These are phyloP conservation scores for Orobanche coerulescens DNA, from an alignment of 257 asterid species.

Conservation along the genomic window DNA sequence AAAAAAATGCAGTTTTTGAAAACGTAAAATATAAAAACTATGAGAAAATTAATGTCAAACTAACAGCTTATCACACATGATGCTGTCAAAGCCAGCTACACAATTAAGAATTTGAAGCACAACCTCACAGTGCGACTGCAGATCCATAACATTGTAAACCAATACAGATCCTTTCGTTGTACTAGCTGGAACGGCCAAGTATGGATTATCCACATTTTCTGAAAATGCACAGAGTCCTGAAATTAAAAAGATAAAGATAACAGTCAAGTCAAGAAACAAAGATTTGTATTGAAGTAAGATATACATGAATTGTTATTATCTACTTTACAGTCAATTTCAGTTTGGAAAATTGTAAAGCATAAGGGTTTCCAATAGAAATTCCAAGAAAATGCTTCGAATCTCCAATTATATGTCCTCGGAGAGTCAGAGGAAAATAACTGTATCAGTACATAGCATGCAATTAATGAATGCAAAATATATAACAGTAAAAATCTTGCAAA, in stretches of 20 bases:
- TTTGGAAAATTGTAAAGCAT: too few species aligned
- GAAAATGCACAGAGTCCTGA: slow-evolving; percentile 93
- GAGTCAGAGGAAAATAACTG: background rate
- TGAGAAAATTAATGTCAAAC: slow-evolving; percentile 8
- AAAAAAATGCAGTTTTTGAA: background rate
- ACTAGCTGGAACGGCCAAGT: slow-evolving; percentile 92
- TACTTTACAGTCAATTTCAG: too few species aligned
- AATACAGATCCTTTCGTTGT: slow-evolving; percentile 70
- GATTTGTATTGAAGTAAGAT: too few species aligned
- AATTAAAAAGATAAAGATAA: slow-evolving; percentile 19
- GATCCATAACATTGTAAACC: slow-evolving; percentile 69
- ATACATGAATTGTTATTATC: too few species aligned
- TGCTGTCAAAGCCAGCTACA: background rate
- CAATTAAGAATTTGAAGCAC: slow-evolving; percentile 13
- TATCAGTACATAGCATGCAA: background rate
- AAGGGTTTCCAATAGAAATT: background rate
- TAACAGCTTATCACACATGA: slow-evolving; percentile 7
- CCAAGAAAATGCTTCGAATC: background rate
- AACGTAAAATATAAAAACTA: background rate
- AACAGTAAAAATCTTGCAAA: slow-evolving; percentile 3
- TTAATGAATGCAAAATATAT: background rate
- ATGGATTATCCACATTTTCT: slow-evolving; percentile 58
- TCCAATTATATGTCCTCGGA: background rate
- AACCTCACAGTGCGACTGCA: slow-evolving; percentile 87
- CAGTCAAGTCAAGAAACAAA: slow-evolving; percentile 10